Base-by-base conservation (phyloP, 129 eudicot species). In the Erigeron canadensis region DNA sequence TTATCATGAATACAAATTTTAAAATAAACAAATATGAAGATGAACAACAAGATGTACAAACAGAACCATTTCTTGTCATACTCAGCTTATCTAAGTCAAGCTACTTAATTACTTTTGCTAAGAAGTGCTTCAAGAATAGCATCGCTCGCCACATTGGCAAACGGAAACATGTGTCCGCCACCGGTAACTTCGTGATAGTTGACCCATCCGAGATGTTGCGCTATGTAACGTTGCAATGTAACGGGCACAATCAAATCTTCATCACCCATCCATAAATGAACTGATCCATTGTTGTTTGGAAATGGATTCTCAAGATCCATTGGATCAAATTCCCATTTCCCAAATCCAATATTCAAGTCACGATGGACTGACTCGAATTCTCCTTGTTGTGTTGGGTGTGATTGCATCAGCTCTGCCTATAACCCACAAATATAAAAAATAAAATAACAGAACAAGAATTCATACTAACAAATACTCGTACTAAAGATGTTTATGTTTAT, bases 291-390 rank as follows among this genome's bases (percentile, higher is more conserved):
- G 39, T 82, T 71, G 41, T 84, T 58, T 5, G 86, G 81, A 69
- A 79, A 88, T 41, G 89, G 94, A 45, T 84, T 84, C 59, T 80
- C 78, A 53, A 91, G 42, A n/a, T 91, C 91, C 77, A 77, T 81
- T 15, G 96, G 98, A 81, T 83, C 91, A 55, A 89, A 89, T 76
- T 87, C 98, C 98, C 98, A 89, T 5, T 69, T 85, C 4, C 95
- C 90, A 15, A 93, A 89, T 5, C 81, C 90, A 43, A 92, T 59
- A 10, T 77, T 85, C 59, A 83, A n/a, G 67, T 93, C 98, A 23
- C 90, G 86, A 67, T 89, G 88, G 61, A 87, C 59, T 41, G 95
- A 85, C 85, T 89, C 98, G 44, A 47, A 85, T 77, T 74, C 91
- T 62, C 98, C 95, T 80, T 93, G 98, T 61, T 85, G 95, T 78